Percentiles rank a stretch among this genome's conserved stretches.
Evolutionary conservation across 73 alveolate genomes (phyloP).

Genomic region (Loxodes magnus): DNA sequence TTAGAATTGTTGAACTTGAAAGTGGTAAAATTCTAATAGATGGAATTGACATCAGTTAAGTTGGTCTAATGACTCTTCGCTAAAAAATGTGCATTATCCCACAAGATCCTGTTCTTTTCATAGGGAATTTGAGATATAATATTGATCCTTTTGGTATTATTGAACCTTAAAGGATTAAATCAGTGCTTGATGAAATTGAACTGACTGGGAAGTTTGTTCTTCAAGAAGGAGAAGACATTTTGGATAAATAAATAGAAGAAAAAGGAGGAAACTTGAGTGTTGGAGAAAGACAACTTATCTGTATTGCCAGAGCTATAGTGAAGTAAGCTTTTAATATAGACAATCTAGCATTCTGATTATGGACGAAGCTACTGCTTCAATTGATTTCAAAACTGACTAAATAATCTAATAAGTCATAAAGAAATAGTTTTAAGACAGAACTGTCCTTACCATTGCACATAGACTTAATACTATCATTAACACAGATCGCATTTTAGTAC

Average conservation of each 20-base stretch:
- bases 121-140: slow-evolving; percentile 74
- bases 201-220: slow-evolving; percentile 51
- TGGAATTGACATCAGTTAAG: slow-evolving; percentile 49
- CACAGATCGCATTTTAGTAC: slow-evolving; percentile 46
- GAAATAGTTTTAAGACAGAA: slow-evolving; percentile 34
- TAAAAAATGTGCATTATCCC: slow-evolving; percentile 66
- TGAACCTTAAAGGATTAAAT: slow-evolving; percentile 34
- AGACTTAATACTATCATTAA: slow-evolving; percentile 47
- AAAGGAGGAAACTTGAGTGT: slow-evolving; percentile 74
- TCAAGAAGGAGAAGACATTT: slow-evolving; percentile 37
- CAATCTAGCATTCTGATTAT: slow-evolving; percentile 43
- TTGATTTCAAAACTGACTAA: slow-evolving; percentile 63
- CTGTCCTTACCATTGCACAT: slow-evolving; percentile 59
- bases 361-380: slow-evolving; percentile 85
- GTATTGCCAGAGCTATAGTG: slow-evolving; percentile 70
- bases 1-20: slow-evolving; percentile 32
- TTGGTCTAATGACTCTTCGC: slow-evolving; percentile 54
- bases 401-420: slow-evolving; percentile 41
- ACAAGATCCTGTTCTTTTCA: slow-evolving; percentile 75
- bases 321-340: too few relatives aligned
- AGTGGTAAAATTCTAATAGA: slow-evolving; percentile 60
- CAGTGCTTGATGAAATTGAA: slow-evolving; percentile 43
- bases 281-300: slow-evolving; percentile 58
- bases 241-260: slow-evolving; percentile 48
- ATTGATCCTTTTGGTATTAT: slow-evolving; percentile 80